Evolutionary conservation across 805 yeast genomes (phyloP).

Genomic region (Candida silvicultrix): DNA sequence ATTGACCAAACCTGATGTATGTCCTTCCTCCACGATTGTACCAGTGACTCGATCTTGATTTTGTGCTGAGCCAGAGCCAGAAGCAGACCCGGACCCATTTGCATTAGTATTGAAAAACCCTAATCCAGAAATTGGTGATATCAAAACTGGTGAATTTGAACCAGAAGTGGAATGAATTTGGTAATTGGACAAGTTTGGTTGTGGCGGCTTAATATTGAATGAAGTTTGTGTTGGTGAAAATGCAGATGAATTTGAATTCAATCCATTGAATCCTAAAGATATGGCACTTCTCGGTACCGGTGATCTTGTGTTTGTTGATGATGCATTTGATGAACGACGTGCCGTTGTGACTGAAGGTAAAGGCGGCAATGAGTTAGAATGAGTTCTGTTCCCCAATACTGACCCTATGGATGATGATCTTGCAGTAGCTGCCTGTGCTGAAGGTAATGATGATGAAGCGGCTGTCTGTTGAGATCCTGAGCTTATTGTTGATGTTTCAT

Average conservation of each 20-base stretch:
- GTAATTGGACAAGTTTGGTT: neutral
- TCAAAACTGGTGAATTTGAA: slow-evolving; percentile 18
- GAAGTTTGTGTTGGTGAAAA: slow-evolving; percentile 16
- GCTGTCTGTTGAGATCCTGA: neutral
- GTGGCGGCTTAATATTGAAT: slow-evolving; percentile 15
- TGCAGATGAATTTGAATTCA: slow-evolving; percentile 18
- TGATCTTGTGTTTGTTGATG: slow-evolving; percentile 15
- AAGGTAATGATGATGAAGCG: neutral
- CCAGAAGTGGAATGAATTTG: neutral
- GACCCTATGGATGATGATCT: neutral
- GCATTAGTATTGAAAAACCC: neutral
- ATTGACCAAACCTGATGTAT: neutral
- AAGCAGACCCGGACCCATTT: too few relatives aligned
- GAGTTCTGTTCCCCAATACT: slow-evolving; percentile 5
- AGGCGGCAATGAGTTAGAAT: slow-evolving; percentile 26
- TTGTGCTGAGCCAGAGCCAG: too few relatives aligned
- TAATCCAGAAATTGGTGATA: slow-evolving; percentile 14
- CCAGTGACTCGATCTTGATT: slow-evolving; percentile 3
- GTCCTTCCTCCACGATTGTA: slow-evolving; percentile 14
- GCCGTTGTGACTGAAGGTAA: slow-evolving; percentile 27
- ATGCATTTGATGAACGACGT: slow-evolving; percentile 20
- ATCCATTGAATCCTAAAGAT: slow-evolving; percentile 16
- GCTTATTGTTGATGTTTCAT: neutral
- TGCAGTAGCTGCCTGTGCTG: too few relatives aligned
- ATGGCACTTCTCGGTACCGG: slow-evolving; percentile 20